phyloP scores from a whole-genome alignment of 345 rosid genomes.

The Aquilaria sinensis region DNA sequence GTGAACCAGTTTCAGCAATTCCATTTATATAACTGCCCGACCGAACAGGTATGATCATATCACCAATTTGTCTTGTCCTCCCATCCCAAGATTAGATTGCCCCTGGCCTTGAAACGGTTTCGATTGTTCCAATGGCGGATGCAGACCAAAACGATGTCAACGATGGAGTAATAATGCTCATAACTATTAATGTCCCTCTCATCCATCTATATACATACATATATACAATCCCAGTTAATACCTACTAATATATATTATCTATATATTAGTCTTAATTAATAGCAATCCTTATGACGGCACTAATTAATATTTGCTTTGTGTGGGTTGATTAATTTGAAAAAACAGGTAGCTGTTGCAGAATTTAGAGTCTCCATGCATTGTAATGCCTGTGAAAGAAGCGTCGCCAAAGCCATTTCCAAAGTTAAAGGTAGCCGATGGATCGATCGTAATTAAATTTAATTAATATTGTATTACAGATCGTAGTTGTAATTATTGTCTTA shows the following conservation, averaged over 20 bases:
- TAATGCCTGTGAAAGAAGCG: constrained; percentile 68
- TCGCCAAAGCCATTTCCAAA: constrained; percentile 53
- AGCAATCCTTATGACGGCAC: no score
- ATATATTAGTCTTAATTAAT: no score
- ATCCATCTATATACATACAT: no score
- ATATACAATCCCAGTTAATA: no score
- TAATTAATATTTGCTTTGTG: no score
- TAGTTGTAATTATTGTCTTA: no score
- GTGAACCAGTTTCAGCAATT: no score
- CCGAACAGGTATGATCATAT: no score
- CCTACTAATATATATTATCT: no score
- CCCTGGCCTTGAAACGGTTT: not conserved
- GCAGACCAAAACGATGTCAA: constrained; percentile 19
- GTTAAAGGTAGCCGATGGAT: constrained; percentile 36
- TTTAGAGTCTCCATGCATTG: constrained; percentile 62
- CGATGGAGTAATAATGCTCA: constrained; percentile 24
- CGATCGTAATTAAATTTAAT: not conserved
- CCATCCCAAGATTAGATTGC: no score
- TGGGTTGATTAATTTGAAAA: constrained; percentile 5
- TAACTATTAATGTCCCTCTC: not conserved
- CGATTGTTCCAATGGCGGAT: constrained; percentile 20
- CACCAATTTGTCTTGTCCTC: not conserved
- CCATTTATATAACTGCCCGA: no score
- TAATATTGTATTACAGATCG: no score
- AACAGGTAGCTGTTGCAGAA: constrained; percentile 43